phyloP scores from a whole-genome alignment of 176 grass and related monocot species.

The Pontederia crassipes region DNA sequence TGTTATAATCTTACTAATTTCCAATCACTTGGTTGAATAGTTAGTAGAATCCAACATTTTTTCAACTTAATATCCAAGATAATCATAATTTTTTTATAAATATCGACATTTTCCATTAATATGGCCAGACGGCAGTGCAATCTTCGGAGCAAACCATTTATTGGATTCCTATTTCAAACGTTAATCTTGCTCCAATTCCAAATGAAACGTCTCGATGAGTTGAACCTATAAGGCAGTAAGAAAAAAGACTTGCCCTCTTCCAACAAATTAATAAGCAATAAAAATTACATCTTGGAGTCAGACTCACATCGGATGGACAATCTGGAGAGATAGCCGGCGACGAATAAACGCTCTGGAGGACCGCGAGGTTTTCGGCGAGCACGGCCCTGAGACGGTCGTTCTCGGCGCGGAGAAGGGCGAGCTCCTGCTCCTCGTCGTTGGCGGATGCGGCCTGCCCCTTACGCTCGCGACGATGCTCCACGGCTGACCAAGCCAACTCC shows the following conservation, averaged over 20 bases:
- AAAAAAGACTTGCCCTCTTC: conserved; percentile 4
- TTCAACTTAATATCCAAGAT: too few species aligned
- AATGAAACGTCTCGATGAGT: background rate
- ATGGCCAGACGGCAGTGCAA: too few species aligned
- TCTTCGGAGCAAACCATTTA: too few species aligned
- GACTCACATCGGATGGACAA: conserved; percentile 73
- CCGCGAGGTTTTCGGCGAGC: conserved; percentile 48
- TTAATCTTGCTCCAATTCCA: background rate
- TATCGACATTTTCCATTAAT: too few species aligned
- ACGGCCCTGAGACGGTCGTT: conserved; percentile 58
- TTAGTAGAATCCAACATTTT: too few species aligned
- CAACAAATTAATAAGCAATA: background rate
- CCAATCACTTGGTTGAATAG: too few species aligned
- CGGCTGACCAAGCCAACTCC: conserved; percentile 57
- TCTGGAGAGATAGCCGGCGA: conserved; percentile 47
- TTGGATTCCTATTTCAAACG: too few species aligned
- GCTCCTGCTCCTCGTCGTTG: conserved; percentile 19
- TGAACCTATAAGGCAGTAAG: background rate
- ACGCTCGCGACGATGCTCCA: conserved; percentile 43
- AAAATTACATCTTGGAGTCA: background rate
- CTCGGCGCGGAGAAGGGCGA: conserved; percentile 41
- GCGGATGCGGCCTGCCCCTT: background rate
- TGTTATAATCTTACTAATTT: too few species aligned
- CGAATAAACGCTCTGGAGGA: conserved; percentile 55
- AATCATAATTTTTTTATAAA: too few species aligned